A percentile compares a stretch with the other conserved stretches of the same genome.
Conservation (phyloP, 495 filamentous ascomycete genomes). For the Lophiotrema nucula region DNA sequence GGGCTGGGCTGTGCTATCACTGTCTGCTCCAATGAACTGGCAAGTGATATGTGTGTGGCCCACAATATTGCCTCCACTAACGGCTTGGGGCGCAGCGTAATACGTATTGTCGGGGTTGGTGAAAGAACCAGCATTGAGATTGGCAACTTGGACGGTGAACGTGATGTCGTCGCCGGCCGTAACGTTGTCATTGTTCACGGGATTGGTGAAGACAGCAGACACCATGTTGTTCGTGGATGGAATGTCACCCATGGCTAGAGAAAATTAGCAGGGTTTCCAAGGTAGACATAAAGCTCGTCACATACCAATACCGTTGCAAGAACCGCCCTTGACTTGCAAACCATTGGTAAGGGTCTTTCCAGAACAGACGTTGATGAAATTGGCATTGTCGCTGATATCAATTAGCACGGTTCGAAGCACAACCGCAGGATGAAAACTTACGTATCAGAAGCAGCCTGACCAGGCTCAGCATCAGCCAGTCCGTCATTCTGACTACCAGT, state of each 20-base stretch:
- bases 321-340: conserved; percentile 60
- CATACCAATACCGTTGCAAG: conserved; percentile 64
- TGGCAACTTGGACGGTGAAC: conserved; percentile 57
- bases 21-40: conserved; percentile 54
- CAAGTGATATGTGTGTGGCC: conserved; percentile 73
- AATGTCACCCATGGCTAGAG: conserved; percentile 72
- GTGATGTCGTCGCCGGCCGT: conserved; percentile 53
- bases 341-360: conserved; percentile 71
- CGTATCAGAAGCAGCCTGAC: conserved; percentile 57
- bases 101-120: conserved; percentile 61
- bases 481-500: conserved; percentile 46
- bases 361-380: conserved; percentile 47
- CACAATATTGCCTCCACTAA: conserved; percentile 56
- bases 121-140: conserved; percentile 64
- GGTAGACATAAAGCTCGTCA: background rate
- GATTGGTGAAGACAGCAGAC: conserved; percentile 61
- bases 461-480: conserved; percentile 40
- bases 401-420: conserved; percentile 14
- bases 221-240: conserved; percentile 63
- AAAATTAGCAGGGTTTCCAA: no score
- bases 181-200: conserved; percentile 50
- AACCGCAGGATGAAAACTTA: conserved; percentile 37
- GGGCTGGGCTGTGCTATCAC: conserved; percentile 46
- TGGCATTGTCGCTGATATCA: conserved; percentile 46
- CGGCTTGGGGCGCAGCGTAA: conserved; percentile 65